Conservation (phyloP, 352 stramenopile genomes). For the Phytophthora podocarpi region DNA sequence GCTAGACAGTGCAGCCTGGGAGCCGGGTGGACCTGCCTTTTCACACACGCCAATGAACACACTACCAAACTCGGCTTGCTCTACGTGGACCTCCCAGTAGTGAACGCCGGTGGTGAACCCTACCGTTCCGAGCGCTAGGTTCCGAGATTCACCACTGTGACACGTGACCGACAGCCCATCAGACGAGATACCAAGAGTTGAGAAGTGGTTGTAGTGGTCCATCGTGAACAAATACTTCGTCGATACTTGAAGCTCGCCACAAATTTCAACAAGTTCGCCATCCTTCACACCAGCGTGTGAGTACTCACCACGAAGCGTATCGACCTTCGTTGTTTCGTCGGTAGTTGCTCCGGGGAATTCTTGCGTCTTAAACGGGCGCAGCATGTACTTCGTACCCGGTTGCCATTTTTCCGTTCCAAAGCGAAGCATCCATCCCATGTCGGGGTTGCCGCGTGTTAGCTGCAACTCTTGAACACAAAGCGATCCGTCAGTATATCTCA, state of each 20-base stretch:
- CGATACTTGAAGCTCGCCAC: conserved; percentile 64
- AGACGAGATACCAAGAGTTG: conserved; percentile 77
- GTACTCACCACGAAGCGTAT: conserved; percentile 63
- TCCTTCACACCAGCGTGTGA: conserved; percentile 56
- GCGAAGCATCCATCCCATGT: conserved; percentile 88
- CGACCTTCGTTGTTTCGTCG: conserved; percentile 17
- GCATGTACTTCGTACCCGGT: conserved; percentile 82
- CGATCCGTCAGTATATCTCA: conserved; percentile 54
- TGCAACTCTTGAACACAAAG: conserved; percentile 84
- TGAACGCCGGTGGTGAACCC: conserved; percentile 93
- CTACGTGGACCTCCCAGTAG: conserved; percentile 98
- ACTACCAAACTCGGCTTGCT: conserved; percentile 97
- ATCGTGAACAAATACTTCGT: conserved; percentile 87
- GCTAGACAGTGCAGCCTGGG: conserved; percentile 75
- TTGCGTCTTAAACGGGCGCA: conserved; percentile 37
- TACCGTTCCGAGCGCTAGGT: conserved; percentile 83
- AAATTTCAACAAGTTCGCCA: conserved; percentile 68
- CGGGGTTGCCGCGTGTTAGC: conserved; percentile 76
- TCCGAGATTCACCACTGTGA: conserved; percentile 84
- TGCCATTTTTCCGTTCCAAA: conserved; percentile 90
- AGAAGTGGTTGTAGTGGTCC: conserved; percentile 80
- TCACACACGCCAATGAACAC: conserved; percentile 98
- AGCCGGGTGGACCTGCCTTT: conserved; percentile 80
- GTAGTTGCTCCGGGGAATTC: conserved; percentile 5
- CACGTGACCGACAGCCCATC: conserved; percentile 83